phyloP scores from a whole-genome alignment of 371 early-diverging fungal species.

The Mortierella sp. region DNA sequence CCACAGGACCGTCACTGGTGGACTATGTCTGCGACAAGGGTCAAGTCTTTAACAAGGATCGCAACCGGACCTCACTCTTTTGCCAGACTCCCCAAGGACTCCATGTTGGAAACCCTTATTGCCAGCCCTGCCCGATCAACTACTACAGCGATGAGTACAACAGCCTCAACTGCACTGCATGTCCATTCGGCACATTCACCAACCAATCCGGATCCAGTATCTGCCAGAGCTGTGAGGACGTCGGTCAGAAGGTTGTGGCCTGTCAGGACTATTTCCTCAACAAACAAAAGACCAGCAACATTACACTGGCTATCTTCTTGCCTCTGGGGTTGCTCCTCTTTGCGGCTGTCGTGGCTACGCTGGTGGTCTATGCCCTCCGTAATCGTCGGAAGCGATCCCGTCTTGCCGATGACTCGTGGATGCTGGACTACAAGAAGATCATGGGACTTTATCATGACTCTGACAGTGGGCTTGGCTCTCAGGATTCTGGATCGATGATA shows the following conservation, averaged over 20 bases:
- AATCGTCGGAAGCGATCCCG: constrained; percentile 41
- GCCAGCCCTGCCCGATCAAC: constrained; percentile 24
- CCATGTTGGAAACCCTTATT: constrained; percentile 29
- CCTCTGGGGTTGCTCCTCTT: constrained; percentile 33
- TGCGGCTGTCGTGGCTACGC: not conserved
- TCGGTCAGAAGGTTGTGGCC: not conserved
- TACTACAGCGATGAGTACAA: constrained; percentile 30
- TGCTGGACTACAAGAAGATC: constrained; percentile 47
- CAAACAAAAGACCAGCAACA: constrained; percentile 18
- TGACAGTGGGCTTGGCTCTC: constrained; percentile 41
- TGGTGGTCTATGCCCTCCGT: constrained; percentile 20
- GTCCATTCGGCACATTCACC: constrained; percentile 35
- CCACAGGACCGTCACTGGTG: constrained; percentile 33
- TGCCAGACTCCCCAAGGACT: constrained; percentile 16
- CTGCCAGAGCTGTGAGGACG: constrained; percentile 39
- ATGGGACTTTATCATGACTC: constrained; percentile 53
- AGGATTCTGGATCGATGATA: constrained; percentile 31
- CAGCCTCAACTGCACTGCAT: constrained; percentile 32
- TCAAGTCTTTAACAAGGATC: constrained; percentile 14
- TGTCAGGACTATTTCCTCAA: constrained; percentile 29
- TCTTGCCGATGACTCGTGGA: constrained; percentile 53
- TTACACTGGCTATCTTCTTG: constrained; percentile 37
- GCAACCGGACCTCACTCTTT: constrained; percentile 20
- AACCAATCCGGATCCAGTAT: constrained; percentile 22
- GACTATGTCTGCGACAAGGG: constrained; percentile 34